A percentile compares a stretch with the other conserved stretches of the same genome.
phyloP scores from a whole-genome alignment of 2,329 filamentous ascomycete species.

The Chaetothyriales sp. region DNA sequence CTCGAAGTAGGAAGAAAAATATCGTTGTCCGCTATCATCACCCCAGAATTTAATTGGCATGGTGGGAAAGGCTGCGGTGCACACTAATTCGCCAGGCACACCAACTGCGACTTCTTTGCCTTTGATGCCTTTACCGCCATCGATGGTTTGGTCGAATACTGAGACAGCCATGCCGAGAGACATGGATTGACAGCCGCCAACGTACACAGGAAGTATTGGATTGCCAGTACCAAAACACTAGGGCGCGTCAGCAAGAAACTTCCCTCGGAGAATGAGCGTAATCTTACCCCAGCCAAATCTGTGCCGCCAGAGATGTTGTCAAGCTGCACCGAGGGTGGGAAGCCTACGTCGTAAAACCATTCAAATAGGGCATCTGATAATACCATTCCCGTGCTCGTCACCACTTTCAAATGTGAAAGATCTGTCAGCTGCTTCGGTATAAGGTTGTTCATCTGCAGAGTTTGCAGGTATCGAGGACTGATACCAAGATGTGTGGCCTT shows the following conservation, averaged over 20 bases:
- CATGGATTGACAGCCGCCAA: constrained; percentile 43
- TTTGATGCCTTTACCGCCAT: constrained; percentile 27
- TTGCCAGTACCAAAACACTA: constrained; percentile 39
- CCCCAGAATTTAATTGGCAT: constrained; percentile 55
- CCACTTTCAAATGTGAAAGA: constrained; percentile 45
- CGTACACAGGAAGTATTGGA: constrained; percentile 52
- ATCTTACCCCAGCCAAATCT: constrained; percentile 16
- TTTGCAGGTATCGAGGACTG: constrained; percentile 63
- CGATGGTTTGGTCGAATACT: constrained; percentile 44
- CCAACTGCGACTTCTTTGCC: constrained; percentile 46
- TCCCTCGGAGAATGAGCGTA: constrained; percentile 17
- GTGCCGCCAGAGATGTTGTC: constrained; percentile 26
- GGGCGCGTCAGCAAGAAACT: constrained; percentile 41
- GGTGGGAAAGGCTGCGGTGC: constrained; percentile 58
- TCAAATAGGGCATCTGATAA: constrained; percentile 62
- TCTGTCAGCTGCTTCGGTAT: constrained; percentile 49
- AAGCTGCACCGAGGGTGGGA: constrained; percentile 53
- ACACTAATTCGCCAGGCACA: constrained; percentile 61
- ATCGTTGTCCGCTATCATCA: constrained; percentile 40
- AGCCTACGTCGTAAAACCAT: constrained; percentile 64
- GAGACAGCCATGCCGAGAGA: constrained; percentile 41
- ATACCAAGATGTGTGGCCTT: constrained; percentile 60
- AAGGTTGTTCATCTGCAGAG: constrained; percentile 52
- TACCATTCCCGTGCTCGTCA: constrained; percentile 70
- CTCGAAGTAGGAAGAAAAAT: constrained; percentile 27